phyloP scores from a whole-genome alignment of 2,329 filamentous ascomycete genomes.

The Alternaria infectoria region DNA sequence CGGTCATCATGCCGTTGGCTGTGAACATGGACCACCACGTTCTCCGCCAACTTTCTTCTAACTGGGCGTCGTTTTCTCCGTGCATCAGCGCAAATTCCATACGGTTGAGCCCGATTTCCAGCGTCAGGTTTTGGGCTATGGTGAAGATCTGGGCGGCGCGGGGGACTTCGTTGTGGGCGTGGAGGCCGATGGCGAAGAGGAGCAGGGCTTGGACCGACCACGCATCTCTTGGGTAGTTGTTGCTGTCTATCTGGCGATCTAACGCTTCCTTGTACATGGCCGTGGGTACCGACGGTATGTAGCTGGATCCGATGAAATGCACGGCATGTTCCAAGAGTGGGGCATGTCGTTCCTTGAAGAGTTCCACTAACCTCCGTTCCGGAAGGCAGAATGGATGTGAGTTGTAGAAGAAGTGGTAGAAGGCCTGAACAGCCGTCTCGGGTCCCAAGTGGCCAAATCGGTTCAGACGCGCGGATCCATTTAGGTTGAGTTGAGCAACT shows the following conservation, averaged over 20 bases:
- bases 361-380: constrained; percentile 47
- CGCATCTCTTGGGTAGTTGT: constrained; percentile 41
- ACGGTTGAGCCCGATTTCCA: constrained; percentile 78
- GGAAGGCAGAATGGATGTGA: constrained; percentile 65
- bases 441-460: constrained; percentile 37
- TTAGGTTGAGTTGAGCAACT: constrained; percentile 39
- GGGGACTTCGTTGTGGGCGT: constrained; percentile 75
- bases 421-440: constrained; percentile 39
- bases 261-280: constrained; percentile 53
- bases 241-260: constrained; percentile 38
- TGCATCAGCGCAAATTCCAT: constrained; percentile 69
- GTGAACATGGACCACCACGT: constrained; percentile 91
- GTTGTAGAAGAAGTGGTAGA: constrained; percentile 59
- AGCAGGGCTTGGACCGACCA: constrained; percentile 79
- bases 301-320: constrained; percentile 63
- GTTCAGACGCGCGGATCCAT: constrained; percentile 39
- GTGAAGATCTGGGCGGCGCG: constrained; percentile 71
- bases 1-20: constrained; percentile 84
- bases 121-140: constrained; percentile 72
- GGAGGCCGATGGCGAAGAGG: constrained; percentile 76
- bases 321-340: constrained; percentile 61
- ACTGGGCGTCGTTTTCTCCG: constrained; percentile 67
- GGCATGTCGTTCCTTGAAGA: constrained; percentile 49
- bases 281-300: constrained; percentile 54
- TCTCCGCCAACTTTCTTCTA: constrained; percentile 83